Base-by-base conservation (phyloP, 2,329 filamentous ascomycete genomes). In the Shiraia sp. region DNA sequence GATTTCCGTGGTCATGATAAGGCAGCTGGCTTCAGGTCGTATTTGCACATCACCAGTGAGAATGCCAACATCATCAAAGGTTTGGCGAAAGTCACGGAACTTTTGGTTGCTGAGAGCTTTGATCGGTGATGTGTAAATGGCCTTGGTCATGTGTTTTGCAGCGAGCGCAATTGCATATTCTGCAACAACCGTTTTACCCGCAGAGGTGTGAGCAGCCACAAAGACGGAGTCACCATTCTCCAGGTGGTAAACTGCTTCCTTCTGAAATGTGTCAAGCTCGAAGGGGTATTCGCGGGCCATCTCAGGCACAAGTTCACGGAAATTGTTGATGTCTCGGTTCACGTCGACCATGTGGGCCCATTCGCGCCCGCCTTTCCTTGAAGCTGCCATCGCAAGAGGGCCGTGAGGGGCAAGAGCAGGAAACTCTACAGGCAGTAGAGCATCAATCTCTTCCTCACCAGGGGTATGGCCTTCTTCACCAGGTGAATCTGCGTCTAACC, bases 1-100 rank as follows among this genome's bases (percentile, higher is more conserved):
- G 73, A 99, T 99, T 66, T 99, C 93, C 0, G 93, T 99, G 0
- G 93, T 99, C 93, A 99, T 99, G 70, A 99, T 97, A 29, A 99
- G 78, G 72, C 93, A 99, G 71, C 92, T 97, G 19, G 93, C 93
- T 73, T 97, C 93, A 0, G 92, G 90, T 52, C 95, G 90, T 61
- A 99, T 99, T 69, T 99, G 93, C 4, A 99, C 93, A 73, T 99
- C 93, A 45, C 93, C 93, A 0, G 93, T 99, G 51, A 99, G 73
- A 51, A 99, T 97, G 12, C 93, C 93, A 13, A 99, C 93, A 69
- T 99, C 93, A 45, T 95, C 90, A 60, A 99, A 99, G 0, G 82
- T 84, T 41, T 85, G 80, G 42, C 90, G 82, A 67, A 99, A 99
- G 66, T 99, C 93, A 51, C 93, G 83, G 71, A 97, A 99, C 69